These are phyloP conservation scores for Zychaea mexicana DNA, from an alignment of 371 early-diverging fungal genomes.

Conservation along the genomic window DNA sequence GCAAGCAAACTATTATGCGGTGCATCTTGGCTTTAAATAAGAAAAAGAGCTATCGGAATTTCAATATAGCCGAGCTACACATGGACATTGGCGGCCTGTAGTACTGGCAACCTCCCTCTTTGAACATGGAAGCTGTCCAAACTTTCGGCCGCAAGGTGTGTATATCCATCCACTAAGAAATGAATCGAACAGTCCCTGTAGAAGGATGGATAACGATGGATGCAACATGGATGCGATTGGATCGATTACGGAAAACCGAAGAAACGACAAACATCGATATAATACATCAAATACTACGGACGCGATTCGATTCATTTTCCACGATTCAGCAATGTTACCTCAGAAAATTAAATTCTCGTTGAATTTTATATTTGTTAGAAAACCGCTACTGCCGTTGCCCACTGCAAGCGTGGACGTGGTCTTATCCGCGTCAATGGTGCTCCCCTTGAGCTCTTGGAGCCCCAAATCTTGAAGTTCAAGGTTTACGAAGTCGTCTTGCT, in stretches of 20 bases:
- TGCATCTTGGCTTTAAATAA: no score
- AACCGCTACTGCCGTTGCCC: constrained; percentile 97
- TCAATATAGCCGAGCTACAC: not conserved
- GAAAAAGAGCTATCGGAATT: no score
- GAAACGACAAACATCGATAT: not conserved
- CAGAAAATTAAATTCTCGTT: not conserved
- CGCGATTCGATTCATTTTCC: not conserved
- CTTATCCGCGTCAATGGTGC: constrained; percentile 96
- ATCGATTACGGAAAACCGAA: not conserved
- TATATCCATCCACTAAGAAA: constrained; percentile 8
- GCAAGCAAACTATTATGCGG: no score
- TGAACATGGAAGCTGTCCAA: constrained; percentile 37
- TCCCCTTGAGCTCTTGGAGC: constrained; percentile 92
- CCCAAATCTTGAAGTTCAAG: constrained; percentile 94
- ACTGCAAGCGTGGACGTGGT: constrained; percentile 95
- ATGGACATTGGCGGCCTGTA: not conserved
- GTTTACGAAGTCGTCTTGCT: constrained; percentile 97
- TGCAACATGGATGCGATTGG: not conserved
- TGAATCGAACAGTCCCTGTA: not conserved
- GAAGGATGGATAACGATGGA: not conserved
- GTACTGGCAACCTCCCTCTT: not conserved
- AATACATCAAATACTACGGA: not conserved
- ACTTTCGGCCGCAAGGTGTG: constrained; percentile 42
- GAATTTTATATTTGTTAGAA: constrained; percentile 62
- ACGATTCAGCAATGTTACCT: not conserved